Percentiles rank a stretch among this genome's conserved stretches.
Conservation (phyloP, 2,329 filamentous ascomycete species). For the Paecilomyces variotii region DNA sequence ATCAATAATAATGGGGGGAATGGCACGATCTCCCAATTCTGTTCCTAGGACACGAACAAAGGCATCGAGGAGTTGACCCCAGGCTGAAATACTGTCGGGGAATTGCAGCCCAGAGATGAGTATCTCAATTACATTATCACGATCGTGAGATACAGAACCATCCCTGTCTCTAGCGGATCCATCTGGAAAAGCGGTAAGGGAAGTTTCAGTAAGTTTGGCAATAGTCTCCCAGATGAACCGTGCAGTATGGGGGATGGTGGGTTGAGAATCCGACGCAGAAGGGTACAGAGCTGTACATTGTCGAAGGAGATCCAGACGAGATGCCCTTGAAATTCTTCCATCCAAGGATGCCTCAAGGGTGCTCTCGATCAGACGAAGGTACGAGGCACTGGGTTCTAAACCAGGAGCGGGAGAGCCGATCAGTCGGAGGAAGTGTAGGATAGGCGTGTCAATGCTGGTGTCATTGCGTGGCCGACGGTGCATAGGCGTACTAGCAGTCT, state of each 20-base stretch:
- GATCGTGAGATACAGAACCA: conserved; percentile 56
- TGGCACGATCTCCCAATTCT: conserved; percentile 60
- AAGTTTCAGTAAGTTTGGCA: conserved; percentile 23
- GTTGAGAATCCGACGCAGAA: conserved; percentile 6
- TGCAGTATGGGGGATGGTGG: conserved; percentile 7
- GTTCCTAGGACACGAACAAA: conserved; percentile 50
- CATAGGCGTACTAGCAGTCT: conserved; percentile 33
- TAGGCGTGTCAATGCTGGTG: conserved; percentile 25
- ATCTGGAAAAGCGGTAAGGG: conserved; percentile 33
- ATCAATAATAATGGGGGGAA: conserved; percentile 61
- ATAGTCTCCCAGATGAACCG: conserved; percentile 29
- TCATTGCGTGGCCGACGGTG: conserved; percentile 19
- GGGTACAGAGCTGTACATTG: conserved; percentile 27
- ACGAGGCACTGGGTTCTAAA: conserved; percentile 15
- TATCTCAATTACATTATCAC: conserved; percentile 60
- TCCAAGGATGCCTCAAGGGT: conserved; percentile 27
- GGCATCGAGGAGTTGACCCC: conserved; percentile 48
- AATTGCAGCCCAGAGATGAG: conserved; percentile 51
- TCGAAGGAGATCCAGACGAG: conserved; percentile 30
- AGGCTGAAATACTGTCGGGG: conserved; percentile 22
- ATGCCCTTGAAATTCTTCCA: conserved; percentile 24
- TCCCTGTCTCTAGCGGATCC: conserved; percentile 36
- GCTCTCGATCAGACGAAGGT: conserved; percentile 19
- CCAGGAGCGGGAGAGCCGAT: conserved; percentile 17
- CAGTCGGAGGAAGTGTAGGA: conserved; percentile 31